Evolutionary conservation across 2,329 filamentous ascomycete genomes (phyloP).

Genomic region (Periconia sp.): DNA sequence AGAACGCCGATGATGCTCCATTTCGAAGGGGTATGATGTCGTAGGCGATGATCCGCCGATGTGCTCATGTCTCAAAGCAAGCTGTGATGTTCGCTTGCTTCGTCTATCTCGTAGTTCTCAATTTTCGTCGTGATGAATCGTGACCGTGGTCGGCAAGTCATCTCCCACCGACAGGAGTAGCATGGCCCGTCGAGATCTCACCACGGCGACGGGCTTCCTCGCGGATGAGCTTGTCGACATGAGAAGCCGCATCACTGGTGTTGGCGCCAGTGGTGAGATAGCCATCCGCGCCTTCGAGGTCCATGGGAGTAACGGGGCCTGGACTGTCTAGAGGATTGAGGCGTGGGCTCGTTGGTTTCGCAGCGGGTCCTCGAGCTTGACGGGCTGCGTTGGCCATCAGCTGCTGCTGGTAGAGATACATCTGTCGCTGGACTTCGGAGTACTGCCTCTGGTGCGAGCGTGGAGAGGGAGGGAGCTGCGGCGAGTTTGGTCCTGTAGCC

Average conservation of each 20-base stretch:
- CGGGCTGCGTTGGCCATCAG: conserved; percentile 39
- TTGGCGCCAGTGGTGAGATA: conserved; percentile 55
- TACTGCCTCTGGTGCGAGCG: conserved; percentile 51
- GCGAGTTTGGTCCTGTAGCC: conserved; percentile 46
- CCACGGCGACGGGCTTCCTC: conserved; percentile 50
- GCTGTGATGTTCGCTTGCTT: conserved; percentile 8
- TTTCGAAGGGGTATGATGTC: too few relatives aligned
- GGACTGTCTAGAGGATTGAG: conserved; percentile 58
- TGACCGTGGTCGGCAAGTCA: conserved; percentile 32
- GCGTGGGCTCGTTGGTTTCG: conserved; percentile 55
- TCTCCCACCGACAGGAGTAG: conserved; percentile 36
- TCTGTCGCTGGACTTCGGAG: conserved; percentile 56
- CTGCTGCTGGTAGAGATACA: conserved; percentile 57
- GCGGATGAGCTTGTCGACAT: conserved; percentile 56
- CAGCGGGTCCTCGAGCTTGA: conserved; percentile 26
- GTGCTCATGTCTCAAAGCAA: too few relatives aligned
- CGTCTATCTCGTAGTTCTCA: too few relatives aligned
- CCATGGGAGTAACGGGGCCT: conserved; percentile 60
- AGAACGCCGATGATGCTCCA: conserved; percentile 45
- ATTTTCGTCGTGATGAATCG: too few relatives aligned
- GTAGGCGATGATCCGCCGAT: too few relatives aligned
- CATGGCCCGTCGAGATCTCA: conserved; percentile 38
- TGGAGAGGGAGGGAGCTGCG: conserved; percentile 53
- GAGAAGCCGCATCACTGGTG: conserved; percentile 42
- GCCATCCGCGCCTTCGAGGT: conserved; percentile 52